These are phyloP conservation scores for Lyophyllum decastes DNA, from an alignment of 768 basidiomycete species.

Conservation along the genomic window DNA sequence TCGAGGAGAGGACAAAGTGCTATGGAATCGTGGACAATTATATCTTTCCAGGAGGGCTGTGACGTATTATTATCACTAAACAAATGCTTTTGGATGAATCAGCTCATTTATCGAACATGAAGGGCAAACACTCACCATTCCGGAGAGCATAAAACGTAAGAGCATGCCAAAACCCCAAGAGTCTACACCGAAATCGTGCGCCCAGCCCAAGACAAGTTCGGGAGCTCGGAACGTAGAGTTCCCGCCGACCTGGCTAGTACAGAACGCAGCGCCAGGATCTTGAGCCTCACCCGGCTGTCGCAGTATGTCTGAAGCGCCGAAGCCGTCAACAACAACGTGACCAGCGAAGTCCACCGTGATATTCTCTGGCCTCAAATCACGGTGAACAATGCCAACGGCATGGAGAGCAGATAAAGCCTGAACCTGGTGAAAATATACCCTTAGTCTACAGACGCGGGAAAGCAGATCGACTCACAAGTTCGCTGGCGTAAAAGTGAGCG, in stretches of 20 bases:
- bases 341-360: slow-evolving; percentile 45
- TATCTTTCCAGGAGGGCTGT: slow-evolving; percentile 28
- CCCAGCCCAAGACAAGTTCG: slow-evolving; percentile 57
- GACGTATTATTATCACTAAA: slow-evolving; percentile 14
- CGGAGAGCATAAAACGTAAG: slow-evolving; percentile 50
- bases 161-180: slow-evolving; percentile 62
- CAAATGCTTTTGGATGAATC: slow-evolving; percentile 5
- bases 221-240: slow-evolving; percentile 45
- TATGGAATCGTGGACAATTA: slow-evolving; percentile 34
- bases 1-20: slow-evolving; percentile 27
- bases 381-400: slow-evolving; percentile 45
- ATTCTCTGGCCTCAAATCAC: slow-evolving; percentile 44
- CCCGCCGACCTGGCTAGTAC: slow-evolving; percentile 32
- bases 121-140: slow-evolving; percentile 34
- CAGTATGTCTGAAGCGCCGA: slow-evolving; percentile 38
- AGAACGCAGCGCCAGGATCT: slow-evolving; percentile 40
- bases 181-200: slow-evolving; percentile 52
- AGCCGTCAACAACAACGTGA: slow-evolving; percentile 46
- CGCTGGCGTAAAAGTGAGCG: slow-evolving; percentile 45
- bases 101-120: background rate
- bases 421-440: slow-evolving; percentile 24
- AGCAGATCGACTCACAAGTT: slow-evolving; percentile 39
- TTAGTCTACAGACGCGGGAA: background rate
- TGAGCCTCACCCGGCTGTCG: slow-evolving; percentile 27
- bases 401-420: slow-evolving; percentile 48